Conservation (phyloP, 2,329 filamentous ascomycete species). For the Fusarium sp. region DNA sequence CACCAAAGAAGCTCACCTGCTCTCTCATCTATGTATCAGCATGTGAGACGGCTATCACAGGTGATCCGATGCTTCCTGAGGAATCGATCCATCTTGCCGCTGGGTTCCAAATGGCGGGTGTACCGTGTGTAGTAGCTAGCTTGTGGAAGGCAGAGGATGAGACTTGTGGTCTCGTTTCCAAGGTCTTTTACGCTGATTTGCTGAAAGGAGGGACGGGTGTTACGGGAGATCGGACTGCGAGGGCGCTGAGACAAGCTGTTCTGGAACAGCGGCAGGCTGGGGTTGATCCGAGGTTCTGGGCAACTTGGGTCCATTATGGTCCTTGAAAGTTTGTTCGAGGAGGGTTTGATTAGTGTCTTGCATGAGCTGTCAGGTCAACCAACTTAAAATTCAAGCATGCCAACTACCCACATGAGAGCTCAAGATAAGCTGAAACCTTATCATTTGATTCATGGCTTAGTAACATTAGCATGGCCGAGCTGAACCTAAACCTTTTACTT, state of each 20-base stretch:
- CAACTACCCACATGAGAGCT: not conserved
- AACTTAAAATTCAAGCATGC: not conserved
- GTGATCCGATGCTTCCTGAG: not conserved
- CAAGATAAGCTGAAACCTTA: not conserved
- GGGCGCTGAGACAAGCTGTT: not conserved
- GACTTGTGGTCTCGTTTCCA: not conserved
- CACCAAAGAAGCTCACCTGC: not conserved
- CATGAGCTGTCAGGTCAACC: fast-evolving
- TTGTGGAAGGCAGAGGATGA: not conserved
- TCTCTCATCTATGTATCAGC: not conserved
- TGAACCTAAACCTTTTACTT: not conserved
- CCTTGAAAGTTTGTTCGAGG: not conserved
- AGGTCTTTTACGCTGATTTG: not conserved
- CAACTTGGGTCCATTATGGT: not conserved
- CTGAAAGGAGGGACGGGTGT: not conserved
- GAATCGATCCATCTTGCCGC: not conserved
- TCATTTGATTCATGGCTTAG: not conserved
- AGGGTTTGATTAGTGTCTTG: not conserved
- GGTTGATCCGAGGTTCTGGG: not conserved
- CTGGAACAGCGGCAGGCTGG: not conserved
- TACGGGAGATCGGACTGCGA: not conserved
- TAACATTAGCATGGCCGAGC: fast-evolving
- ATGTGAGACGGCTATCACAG: not conserved
- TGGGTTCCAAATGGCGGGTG: not conserved
- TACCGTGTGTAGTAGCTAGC: not conserved